Percentiles rank a stretch among this genome's conserved stretches.
Conservation (phyloP, 352 stramenopile species). For the Albugo laibachii region DNA sequence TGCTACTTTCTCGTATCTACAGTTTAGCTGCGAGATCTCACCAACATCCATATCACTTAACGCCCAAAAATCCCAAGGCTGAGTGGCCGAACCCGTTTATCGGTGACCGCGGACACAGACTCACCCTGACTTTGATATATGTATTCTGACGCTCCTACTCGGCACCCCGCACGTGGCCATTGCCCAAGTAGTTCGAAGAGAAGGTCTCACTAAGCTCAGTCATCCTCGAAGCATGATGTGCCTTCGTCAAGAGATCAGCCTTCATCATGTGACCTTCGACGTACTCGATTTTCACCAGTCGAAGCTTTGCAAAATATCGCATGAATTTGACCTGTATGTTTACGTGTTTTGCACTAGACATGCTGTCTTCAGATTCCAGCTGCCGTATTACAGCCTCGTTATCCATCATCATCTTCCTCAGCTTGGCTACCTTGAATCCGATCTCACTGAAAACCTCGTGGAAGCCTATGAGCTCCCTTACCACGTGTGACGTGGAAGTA, state of each 20-base stretch:
- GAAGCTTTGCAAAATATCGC: not conserved
- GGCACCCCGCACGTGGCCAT: no score
- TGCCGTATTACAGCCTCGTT: not conserved
- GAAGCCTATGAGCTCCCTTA: not conserved
- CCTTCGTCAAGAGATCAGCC: not conserved
- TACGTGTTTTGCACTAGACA: not conserved
- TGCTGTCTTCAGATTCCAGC: not conserved
- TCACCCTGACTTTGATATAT: no score
- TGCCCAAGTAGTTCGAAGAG: no score
- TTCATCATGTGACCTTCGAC: not conserved
- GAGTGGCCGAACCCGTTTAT: no score
- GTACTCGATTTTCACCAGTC: not conserved
- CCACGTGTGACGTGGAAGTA: not conserved
- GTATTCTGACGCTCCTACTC: no score
- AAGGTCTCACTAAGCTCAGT: no score
- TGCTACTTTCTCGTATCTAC: no score
- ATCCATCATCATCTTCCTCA: not conserved
- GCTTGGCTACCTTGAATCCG: no score
- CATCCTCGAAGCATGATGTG: not conserved
- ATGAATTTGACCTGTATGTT: not conserved
- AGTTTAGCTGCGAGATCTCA: no score
- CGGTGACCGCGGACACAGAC: no score
- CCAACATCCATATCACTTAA: no score
- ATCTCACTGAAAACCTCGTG: not conserved
- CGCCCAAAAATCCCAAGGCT: no score